Conservation (phyloP, 176 grass and related monocot genomes). For the Aegilops sharonensis region DNA sequence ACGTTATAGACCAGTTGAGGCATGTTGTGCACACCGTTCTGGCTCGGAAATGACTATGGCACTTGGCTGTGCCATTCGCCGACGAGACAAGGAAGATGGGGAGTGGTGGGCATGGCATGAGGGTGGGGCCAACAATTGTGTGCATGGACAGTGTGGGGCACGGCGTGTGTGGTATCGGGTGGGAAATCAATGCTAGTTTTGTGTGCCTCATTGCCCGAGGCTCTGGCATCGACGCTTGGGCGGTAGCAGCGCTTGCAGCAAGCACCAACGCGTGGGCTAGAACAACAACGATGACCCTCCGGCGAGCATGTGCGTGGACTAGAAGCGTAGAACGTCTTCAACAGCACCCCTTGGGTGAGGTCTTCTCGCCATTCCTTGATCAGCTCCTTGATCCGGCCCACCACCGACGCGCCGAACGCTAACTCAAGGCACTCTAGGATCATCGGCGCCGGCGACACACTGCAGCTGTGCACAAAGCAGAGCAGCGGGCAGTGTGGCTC, state of each 20-base stretch:
- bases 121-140: not conserved
- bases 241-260: too few species aligned
- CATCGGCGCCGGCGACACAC: constrained; percentile 67
- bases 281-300: too few species aligned
- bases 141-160: not conserved
- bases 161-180: too few species aligned
- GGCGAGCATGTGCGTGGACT: too few species aligned
- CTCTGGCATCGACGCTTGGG: not conserved
- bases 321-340: too few species aligned
- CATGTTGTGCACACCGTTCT: not conserved
- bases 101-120: not conserved
- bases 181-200: not conserved
- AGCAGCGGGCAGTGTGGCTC: constrained; percentile 42
- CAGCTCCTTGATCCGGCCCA: constrained; percentile 95
- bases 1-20: not conserved
- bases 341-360: constrained; percentile 71
- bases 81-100: not conserved
- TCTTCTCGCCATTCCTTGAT: constrained; percentile 98
- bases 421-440: constrained; percentile 67
- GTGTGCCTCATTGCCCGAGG: not conserved
- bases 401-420: constrained; percentile 61
- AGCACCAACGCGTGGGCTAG: too few species aligned
- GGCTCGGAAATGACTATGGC: not conserved
- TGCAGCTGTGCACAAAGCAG: constrained; percentile 91
- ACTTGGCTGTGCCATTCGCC: not conserved